Percentiles rank a stretch among this genome's conserved stretches.
These are phyloP conservation scores for Rosa chinensis DNA, from an alignment of 306 rosid species.

Conservation along the genomic window DNA sequence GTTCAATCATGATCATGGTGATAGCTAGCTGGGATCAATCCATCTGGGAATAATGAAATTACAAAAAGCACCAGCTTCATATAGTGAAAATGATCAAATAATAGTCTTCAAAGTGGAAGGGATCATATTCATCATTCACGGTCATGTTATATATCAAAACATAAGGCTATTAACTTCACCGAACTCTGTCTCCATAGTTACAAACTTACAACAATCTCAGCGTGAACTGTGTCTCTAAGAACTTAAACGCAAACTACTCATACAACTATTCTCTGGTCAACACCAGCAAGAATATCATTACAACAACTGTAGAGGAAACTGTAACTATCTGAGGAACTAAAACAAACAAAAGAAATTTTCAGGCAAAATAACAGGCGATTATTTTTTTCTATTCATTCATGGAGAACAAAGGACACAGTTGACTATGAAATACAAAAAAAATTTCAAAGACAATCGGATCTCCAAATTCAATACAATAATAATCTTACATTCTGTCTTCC, in stretches of 20 bases:
- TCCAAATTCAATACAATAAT: slow-evolving; percentile 21
- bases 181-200: not conserved
- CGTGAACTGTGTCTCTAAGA: not conserved
- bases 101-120: not conserved
- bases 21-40: not conserved
- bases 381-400: not conserved
- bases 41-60: not conserved
- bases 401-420: slow-evolving; percentile 13
- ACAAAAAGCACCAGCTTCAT: not conserved
- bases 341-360: not conserved
- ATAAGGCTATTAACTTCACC: not conserved
- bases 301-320: not conserved
- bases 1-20: slow-evolving; percentile 43
- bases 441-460: slow-evolving; percentile 4
- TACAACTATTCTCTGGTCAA: not conserved
- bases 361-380: not conserved
- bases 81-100: not conserved
- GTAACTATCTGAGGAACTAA: not conserved
- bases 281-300: not conserved
- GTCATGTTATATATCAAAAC: not conserved
- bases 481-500: not conserved
- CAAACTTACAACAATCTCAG: not conserved
- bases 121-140: not conserved
- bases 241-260: not conserved
- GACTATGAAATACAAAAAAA: slow-evolving; percentile 18